Evolutionary conservation across 495 filamentous ascomycete genomes (phyloP).

Genomic region (Neurospora sp.): DNA sequence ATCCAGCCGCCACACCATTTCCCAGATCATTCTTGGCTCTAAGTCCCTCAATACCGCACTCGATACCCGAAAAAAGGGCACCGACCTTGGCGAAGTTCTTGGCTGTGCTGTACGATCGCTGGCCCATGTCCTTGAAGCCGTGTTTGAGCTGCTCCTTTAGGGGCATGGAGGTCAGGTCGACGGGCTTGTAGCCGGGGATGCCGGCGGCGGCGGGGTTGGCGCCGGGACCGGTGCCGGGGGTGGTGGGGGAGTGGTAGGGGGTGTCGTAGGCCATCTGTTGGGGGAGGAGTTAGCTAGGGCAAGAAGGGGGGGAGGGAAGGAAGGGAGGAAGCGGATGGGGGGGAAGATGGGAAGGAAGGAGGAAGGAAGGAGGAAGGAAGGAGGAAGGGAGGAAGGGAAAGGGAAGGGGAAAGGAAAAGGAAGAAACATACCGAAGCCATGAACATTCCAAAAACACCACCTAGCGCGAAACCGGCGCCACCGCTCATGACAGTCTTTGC

Average conservation of each 20-base stretch:
- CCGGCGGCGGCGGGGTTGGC: slow-evolving; percentile 8
- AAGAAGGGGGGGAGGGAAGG: background rate
- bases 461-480: slow-evolving; percentile 80
- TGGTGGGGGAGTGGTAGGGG: slow-evolving; percentile 11
- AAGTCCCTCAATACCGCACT: slow-evolving; percentile 89
- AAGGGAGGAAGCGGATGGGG: background rate
- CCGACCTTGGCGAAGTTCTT: slow-evolving; percentile 94
- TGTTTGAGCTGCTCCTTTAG: slow-evolving; percentile 66
- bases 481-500: slow-evolving; percentile 75
- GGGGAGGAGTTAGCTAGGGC: background rate
- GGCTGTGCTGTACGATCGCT: slow-evolving; percentile 70
- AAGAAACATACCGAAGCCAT: slow-evolving; percentile 70
- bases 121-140: slow-evolving; percentile 92
- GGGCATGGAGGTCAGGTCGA: slow-evolving; percentile 54
- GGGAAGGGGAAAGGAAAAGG: background rate
- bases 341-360: background rate
- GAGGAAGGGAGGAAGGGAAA: background rate
- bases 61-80: slow-evolving; percentile 80
- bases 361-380: background rate
- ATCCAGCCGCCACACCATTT: slow-evolving; percentile 82
- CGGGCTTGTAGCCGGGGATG: slow-evolving; percentile 23
- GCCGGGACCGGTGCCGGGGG: background rate
- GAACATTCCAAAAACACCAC: slow-evolving; percentile 87
- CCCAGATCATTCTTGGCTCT: slow-evolving; percentile 88
- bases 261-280: slow-evolving; percentile 31